Evolutionary conservation across 2,329 filamentous ascomycete genomes (phyloP).

Genomic region (Aspergillus sp.): DNA sequence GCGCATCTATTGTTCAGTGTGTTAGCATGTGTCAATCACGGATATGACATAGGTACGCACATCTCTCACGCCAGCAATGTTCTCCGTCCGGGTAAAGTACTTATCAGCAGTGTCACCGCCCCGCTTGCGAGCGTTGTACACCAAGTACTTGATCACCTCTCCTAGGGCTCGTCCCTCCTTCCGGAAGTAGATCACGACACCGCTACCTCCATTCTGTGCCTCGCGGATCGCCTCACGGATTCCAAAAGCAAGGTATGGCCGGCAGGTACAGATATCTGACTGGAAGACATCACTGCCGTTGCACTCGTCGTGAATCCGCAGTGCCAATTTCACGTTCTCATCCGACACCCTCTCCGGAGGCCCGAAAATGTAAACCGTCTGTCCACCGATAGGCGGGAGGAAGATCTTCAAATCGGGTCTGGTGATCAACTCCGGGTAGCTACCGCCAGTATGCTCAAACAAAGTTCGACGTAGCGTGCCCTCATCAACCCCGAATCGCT

Average conservation of each 20-base stretch:
- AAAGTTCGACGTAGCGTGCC: conserved; percentile 75
- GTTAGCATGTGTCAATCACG: conserved; percentile 4
- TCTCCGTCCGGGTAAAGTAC: conserved; percentile 96
- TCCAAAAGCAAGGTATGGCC: conserved; percentile 88
- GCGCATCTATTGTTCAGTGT: conserved; percentile 60
- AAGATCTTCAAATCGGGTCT: conserved; percentile 92
- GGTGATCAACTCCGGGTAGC: conserved; percentile 94
- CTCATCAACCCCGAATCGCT: conserved; percentile 89
- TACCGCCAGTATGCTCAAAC: conserved; percentile 93
- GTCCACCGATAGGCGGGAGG: conserved; percentile 85
- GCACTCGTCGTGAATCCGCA: conserved; percentile 83
- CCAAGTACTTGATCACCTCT: conserved; percentile 84
- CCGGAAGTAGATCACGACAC: conserved; percentile 96
- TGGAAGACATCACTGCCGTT: conserved; percentile 97
- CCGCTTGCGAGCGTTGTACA: conserved; percentile 50
- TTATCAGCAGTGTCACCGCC: conserved; percentile 34
- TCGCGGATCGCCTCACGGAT: conserved; percentile 97
- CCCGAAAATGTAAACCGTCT: conserved; percentile 96
- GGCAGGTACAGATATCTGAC: conserved; percentile 93
- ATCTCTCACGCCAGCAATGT: conserved; percentile 89
- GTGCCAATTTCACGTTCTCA: conserved; percentile 68
- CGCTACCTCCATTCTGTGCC: conserved; percentile 86
- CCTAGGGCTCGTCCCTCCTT: conserved; percentile 93
- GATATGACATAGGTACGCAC: conserved; percentile 28
- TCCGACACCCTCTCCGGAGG: conserved; percentile 92